phyloP scores from a whole-genome alignment of 2,329 filamentous ascomycete genomes.

The Sclerotinia glacialis region DNA sequence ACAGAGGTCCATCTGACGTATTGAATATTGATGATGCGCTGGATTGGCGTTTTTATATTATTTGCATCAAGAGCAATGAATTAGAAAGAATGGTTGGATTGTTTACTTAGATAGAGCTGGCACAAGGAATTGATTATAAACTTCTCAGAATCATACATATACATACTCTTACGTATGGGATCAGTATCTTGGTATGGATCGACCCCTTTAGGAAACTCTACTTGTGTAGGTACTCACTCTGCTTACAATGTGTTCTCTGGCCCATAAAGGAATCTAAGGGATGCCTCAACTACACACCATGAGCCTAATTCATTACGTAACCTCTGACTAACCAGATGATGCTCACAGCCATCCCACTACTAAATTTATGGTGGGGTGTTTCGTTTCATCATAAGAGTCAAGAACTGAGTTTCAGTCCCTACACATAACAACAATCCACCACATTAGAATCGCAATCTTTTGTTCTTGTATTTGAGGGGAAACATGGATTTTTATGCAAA shows the following conservation, averaged over 20 bases:
- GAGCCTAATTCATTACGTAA: no score
- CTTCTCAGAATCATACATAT: background rate
- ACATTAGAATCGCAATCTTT: background rate
- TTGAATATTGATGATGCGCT: background rate
- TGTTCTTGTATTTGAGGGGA: constrained; percentile 44
- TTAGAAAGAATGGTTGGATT: background rate
- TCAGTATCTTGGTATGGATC: no score
- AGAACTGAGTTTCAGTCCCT: background rate
- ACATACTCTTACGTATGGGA: no score
- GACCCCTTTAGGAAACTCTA: no score
- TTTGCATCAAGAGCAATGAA: constrained; percentile 1
- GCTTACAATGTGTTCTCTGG: no score
- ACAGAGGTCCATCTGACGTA: background rate
- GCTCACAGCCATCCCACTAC: background rate
- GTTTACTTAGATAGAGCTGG: background rate
- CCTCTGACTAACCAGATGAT: no score
- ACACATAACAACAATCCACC: constrained; percentile 44
- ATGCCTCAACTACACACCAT: no score
- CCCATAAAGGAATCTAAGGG: no score
- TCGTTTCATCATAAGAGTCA: background rate
- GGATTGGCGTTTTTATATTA: background rate
- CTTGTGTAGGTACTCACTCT: no score
- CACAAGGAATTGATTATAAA: background rate
- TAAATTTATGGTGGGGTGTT: constrained; percentile 1
- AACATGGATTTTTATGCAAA: constrained; percentile 69